Evolutionary conservation across 345 rosid species (phyloP).

Genomic region (Citrus sinensis): DNA sequence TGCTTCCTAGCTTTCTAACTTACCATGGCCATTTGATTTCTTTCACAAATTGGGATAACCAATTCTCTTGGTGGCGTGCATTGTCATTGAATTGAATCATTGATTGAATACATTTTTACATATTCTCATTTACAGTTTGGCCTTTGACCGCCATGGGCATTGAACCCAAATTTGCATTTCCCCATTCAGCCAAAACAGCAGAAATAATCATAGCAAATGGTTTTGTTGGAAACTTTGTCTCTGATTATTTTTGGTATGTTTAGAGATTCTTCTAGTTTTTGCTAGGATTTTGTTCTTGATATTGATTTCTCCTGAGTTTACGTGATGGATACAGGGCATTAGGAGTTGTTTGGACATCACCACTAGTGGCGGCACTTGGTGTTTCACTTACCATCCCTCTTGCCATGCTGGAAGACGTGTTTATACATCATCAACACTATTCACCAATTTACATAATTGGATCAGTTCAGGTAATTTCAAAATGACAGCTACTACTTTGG

Average conservation of each 20-base stretch:
- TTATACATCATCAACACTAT: slow-evolving; percentile 33
- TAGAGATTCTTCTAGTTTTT: too few relatives aligned
- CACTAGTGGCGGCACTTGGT: slow-evolving; percentile 43
- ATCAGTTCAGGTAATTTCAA: slow-evolving; percentile 30
- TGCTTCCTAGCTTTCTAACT: not conserved
- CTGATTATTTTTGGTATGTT: slow-evolving; percentile 39
- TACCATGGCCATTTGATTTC: too few relatives aligned
- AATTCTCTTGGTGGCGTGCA: too few relatives aligned
- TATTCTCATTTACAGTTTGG: slow-evolving; percentile 27
- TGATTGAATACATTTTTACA: not conserved
- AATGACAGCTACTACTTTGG: not conserved
- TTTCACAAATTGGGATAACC: too few relatives aligned
- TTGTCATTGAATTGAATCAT: not conserved
- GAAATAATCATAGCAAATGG: slow-evolving; percentile 28
- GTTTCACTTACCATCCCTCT: slow-evolving; percentile 40
- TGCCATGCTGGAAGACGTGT: slow-evolving; percentile 46
- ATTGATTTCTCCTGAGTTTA: too few relatives aligned
- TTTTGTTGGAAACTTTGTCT: slow-evolving; percentile 38
- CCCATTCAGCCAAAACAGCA: slow-evolving; percentile 24
- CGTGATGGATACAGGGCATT: slow-evolving; percentile 27
- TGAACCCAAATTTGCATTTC: slow-evolving; percentile 38
- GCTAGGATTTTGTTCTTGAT: too few relatives aligned
- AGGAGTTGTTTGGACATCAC: slow-evolving; percentile 44
- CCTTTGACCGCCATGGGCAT: slow-evolving; percentile 41
- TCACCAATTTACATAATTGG: slow-evolving; percentile 30